Evolutionary conservation across 2,329 filamentous ascomycete genomes (phyloP), one percentile per base, ranked within the genome.

Genomic region (Escovopsis sp.): DNA sequence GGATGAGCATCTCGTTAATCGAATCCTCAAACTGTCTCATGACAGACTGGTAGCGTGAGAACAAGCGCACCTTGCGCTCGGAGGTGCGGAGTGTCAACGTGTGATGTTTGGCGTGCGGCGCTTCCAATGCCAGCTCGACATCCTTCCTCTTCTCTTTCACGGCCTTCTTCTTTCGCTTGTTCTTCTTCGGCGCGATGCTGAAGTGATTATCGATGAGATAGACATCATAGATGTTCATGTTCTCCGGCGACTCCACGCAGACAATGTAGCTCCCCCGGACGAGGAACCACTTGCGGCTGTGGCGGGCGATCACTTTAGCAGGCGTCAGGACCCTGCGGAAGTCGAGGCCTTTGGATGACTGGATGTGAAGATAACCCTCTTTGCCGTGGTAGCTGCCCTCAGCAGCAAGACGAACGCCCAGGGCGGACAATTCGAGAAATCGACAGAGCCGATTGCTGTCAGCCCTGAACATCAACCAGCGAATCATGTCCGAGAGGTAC

Each of bases 351-450:
- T 94, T 93, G 13, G 83, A 81, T 6, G 86, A 93, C 53, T 93
- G 84, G 48, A 98, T 94, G 51, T 93, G 80, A 49, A 98, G 69
- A 57, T 84, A 88, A 13, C 91, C 93, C 62, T 98, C 93, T 60
- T 98, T 98, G 45, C 91, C 93, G 56, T 98, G 91, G 53, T 95
- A 96, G 52, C 88, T 94, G 25, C 87, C 88, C 61, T 98, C 93
- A 0, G 89, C 87, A 20, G 91, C 91, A 39, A 98, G 74, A 38
- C 93, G 80, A 39, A 98, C 87, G 16, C 91, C 91, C 5, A 98
- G 70, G 1, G 93, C 89, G 15, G 91, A 98, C 8, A 98, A 68
- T 58, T 98, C 91, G 2, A 98, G 68, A 58, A 98, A 98, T 49
- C 93, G 91, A 64, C 91, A 98, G 4, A 98, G 69, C 9, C 91